These are phyloP conservation scores for Pyrenula massariospora DNA, from an alignment of 495 filamentous ascomycete species.

Conservation along the genomic window DNA sequence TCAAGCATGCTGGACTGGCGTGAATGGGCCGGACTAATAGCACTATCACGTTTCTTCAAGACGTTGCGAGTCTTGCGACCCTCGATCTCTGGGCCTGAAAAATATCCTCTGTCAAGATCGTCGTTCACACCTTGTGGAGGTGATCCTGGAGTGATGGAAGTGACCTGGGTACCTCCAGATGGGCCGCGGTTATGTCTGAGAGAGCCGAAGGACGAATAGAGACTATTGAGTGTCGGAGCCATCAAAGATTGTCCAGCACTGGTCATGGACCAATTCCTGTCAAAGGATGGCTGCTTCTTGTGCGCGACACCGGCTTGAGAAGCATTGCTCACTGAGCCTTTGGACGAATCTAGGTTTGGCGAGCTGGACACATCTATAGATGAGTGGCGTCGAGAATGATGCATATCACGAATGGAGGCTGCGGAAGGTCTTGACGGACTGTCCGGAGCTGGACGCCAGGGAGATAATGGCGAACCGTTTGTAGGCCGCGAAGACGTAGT, in stretches of 20 bases:
- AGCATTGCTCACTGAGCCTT: slow-evolving; percentile 8
- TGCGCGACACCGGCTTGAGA: slow-evolving; percentile 29
- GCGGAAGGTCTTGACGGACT: slow-evolving; percentile 58
- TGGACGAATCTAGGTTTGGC: slow-evolving; percentile 13
- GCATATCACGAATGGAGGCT: slow-evolving; percentile 71
- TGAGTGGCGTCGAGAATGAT: slow-evolving; percentile 80
- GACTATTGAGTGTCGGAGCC: not conserved
- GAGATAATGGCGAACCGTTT: not conserved
- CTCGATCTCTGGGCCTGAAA: slow-evolving; percentile 80
- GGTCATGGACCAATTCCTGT: slow-evolving; percentile 79
- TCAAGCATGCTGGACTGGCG: slow-evolving; percentile 63
- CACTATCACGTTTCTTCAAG: slow-evolving; percentile 64
- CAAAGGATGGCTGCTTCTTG: slow-evolving; percentile 78
- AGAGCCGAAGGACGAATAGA: not conserved
- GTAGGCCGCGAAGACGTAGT: slow-evolving; percentile 2
- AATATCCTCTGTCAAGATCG: slow-evolving; percentile 85
- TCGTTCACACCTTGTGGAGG: slow-evolving; percentile 17
- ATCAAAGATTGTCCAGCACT: slow-evolving; percentile 14
- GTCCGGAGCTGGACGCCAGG: slow-evolving; percentile 30
- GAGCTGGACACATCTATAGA: slow-evolving; percentile 57
- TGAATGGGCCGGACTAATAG: slow-evolving; percentile 37
- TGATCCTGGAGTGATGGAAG: slow-evolving; percentile 14
- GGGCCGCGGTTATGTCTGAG: slow-evolving; percentile 12
- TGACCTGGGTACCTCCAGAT: slow-evolving; percentile 16
- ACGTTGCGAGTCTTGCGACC: slow-evolving; percentile 58